These are phyloP conservation scores for Parasitella parasitica DNA, from an alignment of 371 early-diverging fungal genomes.

Conservation along the genomic window DNA sequence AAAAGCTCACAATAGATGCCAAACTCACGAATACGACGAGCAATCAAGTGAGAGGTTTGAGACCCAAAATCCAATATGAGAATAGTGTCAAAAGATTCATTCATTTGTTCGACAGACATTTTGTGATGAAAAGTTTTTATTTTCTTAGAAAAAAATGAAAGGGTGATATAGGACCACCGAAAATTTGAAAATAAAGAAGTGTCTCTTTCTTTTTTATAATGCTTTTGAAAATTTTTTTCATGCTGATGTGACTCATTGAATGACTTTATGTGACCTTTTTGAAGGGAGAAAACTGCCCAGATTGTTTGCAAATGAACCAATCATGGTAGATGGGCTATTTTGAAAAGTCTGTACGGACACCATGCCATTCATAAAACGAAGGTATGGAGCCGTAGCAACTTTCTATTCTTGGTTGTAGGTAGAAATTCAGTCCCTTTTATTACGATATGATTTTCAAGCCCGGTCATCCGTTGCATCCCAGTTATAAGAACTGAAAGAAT, in stretches of 20 bases:
- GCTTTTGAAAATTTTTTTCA: not conserved
- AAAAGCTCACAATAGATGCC: slow-evolving; percentile 98
- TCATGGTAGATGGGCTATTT: slow-evolving; percentile 7
- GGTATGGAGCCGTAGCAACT: too few species aligned
- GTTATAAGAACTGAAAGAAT: too few species aligned
- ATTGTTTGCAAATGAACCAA: not conserved
- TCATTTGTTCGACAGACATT: slow-evolving; percentile 52
- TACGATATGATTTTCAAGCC: too few species aligned
- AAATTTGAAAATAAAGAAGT: not conserved
- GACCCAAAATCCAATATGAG: slow-evolving; percentile 98
- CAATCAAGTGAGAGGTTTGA: slow-evolving; percentile 97
- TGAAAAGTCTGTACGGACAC: too few species aligned
- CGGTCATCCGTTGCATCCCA: too few species aligned
- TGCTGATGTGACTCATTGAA: not conserved
- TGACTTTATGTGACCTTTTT: not conserved
- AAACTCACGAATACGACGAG: slow-evolving; percentile 92
- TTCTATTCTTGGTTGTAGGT: too few species aligned
- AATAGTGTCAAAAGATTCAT: slow-evolving; percentile 90
- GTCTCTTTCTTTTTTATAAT: not conserved
- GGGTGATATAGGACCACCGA: slow-evolving; percentile 25
- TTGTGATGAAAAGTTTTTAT: slow-evolving; percentile 5
- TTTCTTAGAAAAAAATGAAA: slow-evolving; percentile 7
- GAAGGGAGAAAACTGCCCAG: too few species aligned
- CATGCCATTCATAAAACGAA: too few species aligned
- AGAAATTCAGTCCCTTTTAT: too few species aligned